phyloP scores from a whole-genome alignment of 768 basidiomycete genomes.

The Roridomyces roridus region DNA sequence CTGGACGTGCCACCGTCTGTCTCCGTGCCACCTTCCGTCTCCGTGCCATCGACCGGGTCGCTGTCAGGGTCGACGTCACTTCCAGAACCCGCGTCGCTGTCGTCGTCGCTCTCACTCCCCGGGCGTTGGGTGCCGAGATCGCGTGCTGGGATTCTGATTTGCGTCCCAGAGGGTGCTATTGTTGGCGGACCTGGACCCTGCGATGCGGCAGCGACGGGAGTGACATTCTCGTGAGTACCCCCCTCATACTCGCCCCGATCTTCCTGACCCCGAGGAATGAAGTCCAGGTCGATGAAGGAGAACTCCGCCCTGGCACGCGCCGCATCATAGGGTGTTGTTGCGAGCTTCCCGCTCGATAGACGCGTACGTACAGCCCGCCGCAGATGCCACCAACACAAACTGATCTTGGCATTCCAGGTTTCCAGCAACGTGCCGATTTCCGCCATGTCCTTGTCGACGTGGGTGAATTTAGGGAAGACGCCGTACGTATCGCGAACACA shows the following conservation, averaged over 20 bases:
- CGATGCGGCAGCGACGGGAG: no score
- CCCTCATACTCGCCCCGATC: slow-evolving; percentile 30
- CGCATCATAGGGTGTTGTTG: slow-evolving; percentile 30
- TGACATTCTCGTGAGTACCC: slow-evolving; percentile 34
- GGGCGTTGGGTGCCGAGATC: no score
- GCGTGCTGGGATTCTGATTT: no score
- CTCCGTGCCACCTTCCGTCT: no score
- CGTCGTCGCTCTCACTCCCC: no score
- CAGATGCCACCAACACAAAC: slow-evolving; percentile 32
- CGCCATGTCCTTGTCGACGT: slow-evolving; percentile 28
- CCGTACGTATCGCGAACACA: slow-evolving; percentile 19
- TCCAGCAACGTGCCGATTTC: slow-evolving; percentile 13
- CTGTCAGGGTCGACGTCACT: no score
- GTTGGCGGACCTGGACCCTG: no score
- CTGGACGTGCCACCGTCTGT: no score
- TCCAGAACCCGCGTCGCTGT: no score
- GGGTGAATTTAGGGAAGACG: slow-evolving; percentile 10
- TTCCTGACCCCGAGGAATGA: slow-evolving; percentile 22
- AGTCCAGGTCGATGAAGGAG: slow-evolving; percentile 26
- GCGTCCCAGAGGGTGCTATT: no score
- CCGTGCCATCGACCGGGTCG: no score
- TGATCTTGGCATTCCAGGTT: slow-evolving; percentile 26
- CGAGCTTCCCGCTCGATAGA: slow-evolving; percentile 25
- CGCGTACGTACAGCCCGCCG: slow-evolving; percentile 22
- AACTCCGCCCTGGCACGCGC: slow-evolving; percentile 22